A percentile compares a stretch with the other conserved stretches of the same genome.
These are phyloP conservation scores for Hippophae rhamnoides DNA, from an alignment of 306 rosid species.

Conservation along the genomic window DNA sequence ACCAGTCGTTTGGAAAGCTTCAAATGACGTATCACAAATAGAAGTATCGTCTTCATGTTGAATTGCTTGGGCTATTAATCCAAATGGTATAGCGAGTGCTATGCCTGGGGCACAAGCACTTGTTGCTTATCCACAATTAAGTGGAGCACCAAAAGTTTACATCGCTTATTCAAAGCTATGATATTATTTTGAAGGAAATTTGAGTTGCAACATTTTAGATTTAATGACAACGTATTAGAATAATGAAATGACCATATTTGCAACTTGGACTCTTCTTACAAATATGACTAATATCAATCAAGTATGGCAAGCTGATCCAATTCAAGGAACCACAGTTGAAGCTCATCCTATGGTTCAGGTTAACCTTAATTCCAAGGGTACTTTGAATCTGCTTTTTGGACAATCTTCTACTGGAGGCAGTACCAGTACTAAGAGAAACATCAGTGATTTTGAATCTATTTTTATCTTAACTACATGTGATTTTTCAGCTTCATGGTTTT, in stretches of 20 bases:
- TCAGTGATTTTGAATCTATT: constrained; percentile 24
- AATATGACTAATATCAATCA: constrained; percentile 31
- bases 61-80: constrained; percentile 73
- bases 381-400: constrained; percentile 49
- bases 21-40: constrained; percentile 39
- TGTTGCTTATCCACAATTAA: constrained; percentile 33
- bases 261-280: constrained; percentile 29
- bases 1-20: constrained; percentile 26
- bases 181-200: constrained; percentile 13
- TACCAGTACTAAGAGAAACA: constrained; percentile 27
- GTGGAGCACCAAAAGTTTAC: constrained; percentile 16
- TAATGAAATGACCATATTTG: constrained; percentile 42
- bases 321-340: constrained; percentile 17
- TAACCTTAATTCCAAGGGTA: constrained; percentile 27
- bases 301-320: constrained; percentile 63
- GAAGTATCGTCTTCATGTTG: constrained; percentile 32
- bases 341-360: accelerated
- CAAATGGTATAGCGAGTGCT: constrained; percentile 4
- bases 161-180: neutral
- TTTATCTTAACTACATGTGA: neutral
- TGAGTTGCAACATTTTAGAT: constrained; percentile 13
- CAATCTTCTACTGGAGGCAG: constrained; percentile 15
- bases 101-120: constrained; percentile 58
- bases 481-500: too few species aligned
- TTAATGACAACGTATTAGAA: constrained; percentile 20